phyloP scores from a whole-genome alignment of 306 rosid species.

The Mimosa pudica region DNA sequence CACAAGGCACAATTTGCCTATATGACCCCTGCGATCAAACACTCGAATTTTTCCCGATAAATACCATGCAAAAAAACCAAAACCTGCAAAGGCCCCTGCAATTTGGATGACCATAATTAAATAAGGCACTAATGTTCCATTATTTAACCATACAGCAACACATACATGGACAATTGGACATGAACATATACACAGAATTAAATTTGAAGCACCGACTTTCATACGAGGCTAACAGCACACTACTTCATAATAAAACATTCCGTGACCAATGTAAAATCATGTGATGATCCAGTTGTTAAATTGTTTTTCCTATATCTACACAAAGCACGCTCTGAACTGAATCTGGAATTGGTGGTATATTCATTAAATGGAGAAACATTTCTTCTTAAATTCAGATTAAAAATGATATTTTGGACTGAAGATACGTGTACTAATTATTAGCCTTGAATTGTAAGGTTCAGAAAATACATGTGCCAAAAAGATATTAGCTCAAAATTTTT shows the following conservation, averaged over 20 bases:
- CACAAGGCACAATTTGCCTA: conserved; percentile 29
- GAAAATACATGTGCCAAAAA: background rate
- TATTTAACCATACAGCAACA: no score
- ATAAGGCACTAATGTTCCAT: background rate
- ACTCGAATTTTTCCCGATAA: conserved; percentile 38
- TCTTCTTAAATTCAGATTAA: background rate
- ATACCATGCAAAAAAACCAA: conserved; percentile 37
- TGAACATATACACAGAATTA: background rate
- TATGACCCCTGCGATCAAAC: conserved; percentile 36
- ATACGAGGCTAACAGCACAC: background rate
- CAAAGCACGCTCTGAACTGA: background rate
- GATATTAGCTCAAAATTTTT: background rate
- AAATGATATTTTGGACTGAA: background rate
- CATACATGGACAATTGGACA: background rate
- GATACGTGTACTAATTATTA: background rate
- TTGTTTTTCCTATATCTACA: background rate
- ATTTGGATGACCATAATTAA: conserved; percentile 10
- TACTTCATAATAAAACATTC: background rate
- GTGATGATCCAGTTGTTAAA: background rate
- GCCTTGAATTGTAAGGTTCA: background rate
- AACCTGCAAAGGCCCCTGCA: conserved; percentile 45
- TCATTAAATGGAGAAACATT: background rate
- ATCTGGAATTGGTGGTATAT: background rate
- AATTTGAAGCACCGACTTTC: background rate
- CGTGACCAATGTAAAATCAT: background rate